Percentiles rank a stretch among this genome's conserved stretches.
Conservation (phyloP, 176 grass and related monocot genomes). For the Ampelocalamus luodianensis region DNA sequence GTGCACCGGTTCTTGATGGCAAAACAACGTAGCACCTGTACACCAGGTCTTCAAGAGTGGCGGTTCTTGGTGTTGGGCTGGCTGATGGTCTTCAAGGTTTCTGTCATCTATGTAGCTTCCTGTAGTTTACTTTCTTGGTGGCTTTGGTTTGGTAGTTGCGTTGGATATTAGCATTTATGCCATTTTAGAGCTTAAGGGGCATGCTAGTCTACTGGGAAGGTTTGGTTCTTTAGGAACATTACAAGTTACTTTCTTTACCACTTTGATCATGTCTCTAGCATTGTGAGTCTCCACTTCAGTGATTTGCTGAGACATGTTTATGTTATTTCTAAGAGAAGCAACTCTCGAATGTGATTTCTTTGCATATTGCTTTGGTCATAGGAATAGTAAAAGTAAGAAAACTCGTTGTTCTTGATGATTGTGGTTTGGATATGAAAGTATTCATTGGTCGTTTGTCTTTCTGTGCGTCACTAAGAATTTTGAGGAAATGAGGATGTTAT, state of each 20-base stretch:
- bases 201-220: neutral
- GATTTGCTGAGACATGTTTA: neutral
- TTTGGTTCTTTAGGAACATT: neutral
- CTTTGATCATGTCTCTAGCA: neutral
- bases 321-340: neutral
- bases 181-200: too few relatives aligned
- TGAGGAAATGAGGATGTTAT: neutral
- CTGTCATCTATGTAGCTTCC: too few relatives aligned
- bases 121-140: neutral
- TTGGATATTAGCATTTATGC: too few relatives aligned
- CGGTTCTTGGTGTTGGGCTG: neutral
- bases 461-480: neutral
- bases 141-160: too few relatives aligned
- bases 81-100: neutral
- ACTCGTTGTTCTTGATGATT: neutral
- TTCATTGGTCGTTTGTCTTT: neutral
- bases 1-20: constrained; percentile 15
- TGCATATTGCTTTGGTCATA: too few relatives aligned
- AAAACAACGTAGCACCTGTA: neutral
- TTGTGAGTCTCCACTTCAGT: neutral
- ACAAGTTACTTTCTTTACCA: neutral
- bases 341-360: neutral
- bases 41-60: neutral
- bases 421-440: neutral
- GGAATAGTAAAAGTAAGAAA: neutral